A percentile compares a stretch with the other conserved stretches of the same genome.
These are phyloP conservation scores for Botrytis deweyae DNA, from an alignment of 2,329 filamentous ascomycete species.

Conservation along the genomic window DNA sequence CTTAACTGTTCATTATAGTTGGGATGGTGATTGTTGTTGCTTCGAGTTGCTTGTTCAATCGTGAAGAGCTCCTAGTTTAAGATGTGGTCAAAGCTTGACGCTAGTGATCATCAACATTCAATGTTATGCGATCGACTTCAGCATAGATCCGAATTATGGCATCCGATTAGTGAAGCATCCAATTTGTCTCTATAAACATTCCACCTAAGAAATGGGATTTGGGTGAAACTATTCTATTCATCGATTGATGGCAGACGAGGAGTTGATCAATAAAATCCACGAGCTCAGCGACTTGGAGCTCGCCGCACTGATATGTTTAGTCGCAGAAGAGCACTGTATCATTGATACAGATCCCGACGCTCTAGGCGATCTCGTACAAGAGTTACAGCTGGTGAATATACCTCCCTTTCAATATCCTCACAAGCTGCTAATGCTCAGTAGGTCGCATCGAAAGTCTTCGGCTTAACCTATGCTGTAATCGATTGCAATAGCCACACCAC, in stretches of 20 bases:
- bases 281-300: slow-evolving; percentile 84
- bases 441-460: slow-evolving; percentile 70
- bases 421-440: slow-evolving; percentile 38
- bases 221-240: slow-evolving; percentile 9
- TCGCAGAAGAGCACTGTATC: slow-evolving; percentile 83
- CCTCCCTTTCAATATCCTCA: neutral
- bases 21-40: slow-evolving; percentile 9
- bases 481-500: slow-evolving; percentile 72
- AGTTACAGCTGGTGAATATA: slow-evolving; percentile 64
- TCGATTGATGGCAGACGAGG: slow-evolving; percentile 58
- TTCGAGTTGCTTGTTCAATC: slow-evolving; percentile 15
- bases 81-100: slow-evolving; percentile 36
- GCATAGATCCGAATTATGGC: slow-evolving; percentile 4
- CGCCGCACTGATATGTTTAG: slow-evolving; percentile 76
- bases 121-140: slow-evolving; percentile 23
- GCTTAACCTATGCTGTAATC: slow-evolving; percentile 66
- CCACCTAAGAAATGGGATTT: slow-evolving; percentile 19
- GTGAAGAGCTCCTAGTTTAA: slow-evolving; percentile 26
- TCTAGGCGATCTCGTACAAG: slow-evolving; percentile 68
- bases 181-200: neutral
- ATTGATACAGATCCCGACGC: slow-evolving; percentile 67
- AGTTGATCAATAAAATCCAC: slow-evolving; percentile 68
- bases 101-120: slow-evolving; percentile 27
- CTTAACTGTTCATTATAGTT: slow-evolving; percentile 17
- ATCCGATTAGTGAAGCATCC: slow-evolving; percentile 4